Base-by-base conservation (phyloP, 2,329 filamentous ascomycete species). In the Colletotrichum echinochloae region DNA sequence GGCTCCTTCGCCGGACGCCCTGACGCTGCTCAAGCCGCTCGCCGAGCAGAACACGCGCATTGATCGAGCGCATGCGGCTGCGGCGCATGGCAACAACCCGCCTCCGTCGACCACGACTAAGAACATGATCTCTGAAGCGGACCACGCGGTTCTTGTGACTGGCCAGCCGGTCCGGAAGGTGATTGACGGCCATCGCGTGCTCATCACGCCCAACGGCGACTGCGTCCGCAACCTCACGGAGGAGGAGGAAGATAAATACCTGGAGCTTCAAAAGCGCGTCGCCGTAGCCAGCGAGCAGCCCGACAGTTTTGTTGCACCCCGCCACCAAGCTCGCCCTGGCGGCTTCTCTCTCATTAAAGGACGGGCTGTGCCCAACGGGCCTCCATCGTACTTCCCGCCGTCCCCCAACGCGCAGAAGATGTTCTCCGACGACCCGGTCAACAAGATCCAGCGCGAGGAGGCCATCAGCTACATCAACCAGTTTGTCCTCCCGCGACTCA, bases 121-220 rank as follows among this genome's bases (percentile, higher is more conserved):
- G 76, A 79, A 83, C 14, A 83, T 85, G 30, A 83, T 89, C 46
- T 84, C 81, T 1, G 83, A 85, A 52, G 84, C 89, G 55, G 89
- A 92, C 71, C 85, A 89, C 37, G 81, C 83, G 18, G 78, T 83
- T 3, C 82, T 91, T 8, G 82, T 85, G n/a, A 82, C 84, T 2
- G 89, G 89, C 57, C 84, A 85, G 71, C 82, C 88, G 14, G 88
- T 92, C 11, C 87, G 86, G 70, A 91, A 91, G 78, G 80, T 90
- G 48, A 83, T 89, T 2, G 90, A 92, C 72, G 90, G 89, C 65
- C 86, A 87, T 78, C 87, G 91, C 33, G 89, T 92, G 73, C 86
- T 95, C 74, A 88, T 95, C 62, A 94, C 92, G 0, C 91, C 92
- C 0, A 90, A 92, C 72, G 92, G 93, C 14, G 90, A 93, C 72